phyloP scores from a whole-genome alignment of 2,329 filamentous ascomycete genomes.

The Ceratocystis diversiconidia region DNA sequence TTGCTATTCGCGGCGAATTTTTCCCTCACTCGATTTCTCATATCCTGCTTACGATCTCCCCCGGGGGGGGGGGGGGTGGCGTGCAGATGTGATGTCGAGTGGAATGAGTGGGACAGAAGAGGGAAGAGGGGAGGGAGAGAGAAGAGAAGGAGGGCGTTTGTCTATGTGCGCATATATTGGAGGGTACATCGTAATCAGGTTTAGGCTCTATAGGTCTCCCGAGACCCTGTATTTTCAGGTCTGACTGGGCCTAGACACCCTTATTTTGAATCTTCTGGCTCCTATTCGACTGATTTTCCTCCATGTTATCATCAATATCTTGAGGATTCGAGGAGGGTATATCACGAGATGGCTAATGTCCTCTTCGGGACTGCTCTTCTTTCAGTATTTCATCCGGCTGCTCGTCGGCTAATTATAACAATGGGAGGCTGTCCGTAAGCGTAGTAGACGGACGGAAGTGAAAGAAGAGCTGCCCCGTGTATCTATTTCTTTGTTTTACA shows the following conservation, averaged over 20 bases:
- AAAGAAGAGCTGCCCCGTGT: background rate
- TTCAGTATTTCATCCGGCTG: background rate
- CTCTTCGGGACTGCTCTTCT: background rate
- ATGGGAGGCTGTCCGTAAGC: background rate
- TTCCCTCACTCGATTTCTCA: background rate
- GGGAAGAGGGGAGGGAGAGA: background rate
- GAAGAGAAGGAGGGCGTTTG: background rate
- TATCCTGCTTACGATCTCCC: background rate
- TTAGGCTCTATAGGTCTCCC: background rate
- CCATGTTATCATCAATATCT: background rate
- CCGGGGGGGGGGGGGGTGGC: background rate
- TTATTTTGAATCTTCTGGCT: background rate
- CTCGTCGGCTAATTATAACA: background rate
- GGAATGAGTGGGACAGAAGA: background rate
- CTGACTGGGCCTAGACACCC: background rate
- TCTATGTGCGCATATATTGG: background rate
- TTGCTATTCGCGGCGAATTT: background rate
- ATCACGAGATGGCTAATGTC: background rate
- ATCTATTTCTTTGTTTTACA: background rate
- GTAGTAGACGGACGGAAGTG: background rate
- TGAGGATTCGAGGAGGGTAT: background rate
- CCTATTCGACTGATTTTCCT: background rate
- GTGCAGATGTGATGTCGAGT: background rate
- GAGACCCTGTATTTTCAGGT: constrained; percentile 2
- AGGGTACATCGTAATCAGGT: background rate